Percentiles rank a stretch among this genome's conserved stretches.
Conservation (phyloP, 2,329 filamentous ascomycete genomes). For the Teratosphaeriaceae sp. region DNA sequence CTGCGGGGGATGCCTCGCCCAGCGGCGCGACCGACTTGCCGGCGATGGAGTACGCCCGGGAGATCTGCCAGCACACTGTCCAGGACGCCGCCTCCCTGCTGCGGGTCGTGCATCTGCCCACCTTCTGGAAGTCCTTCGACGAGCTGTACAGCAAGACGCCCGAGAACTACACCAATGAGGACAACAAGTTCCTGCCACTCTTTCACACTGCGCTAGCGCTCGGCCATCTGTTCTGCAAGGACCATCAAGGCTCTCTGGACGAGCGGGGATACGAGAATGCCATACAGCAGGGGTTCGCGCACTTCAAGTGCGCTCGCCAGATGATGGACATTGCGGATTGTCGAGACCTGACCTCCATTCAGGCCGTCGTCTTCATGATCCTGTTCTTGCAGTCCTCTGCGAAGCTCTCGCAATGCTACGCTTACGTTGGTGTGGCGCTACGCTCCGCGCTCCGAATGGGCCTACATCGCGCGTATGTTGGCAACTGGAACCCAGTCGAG, state of each 20-base stretch:
- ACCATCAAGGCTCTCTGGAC: slow-evolving; percentile 30
- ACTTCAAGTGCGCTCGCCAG: slow-evolving; percentile 43
- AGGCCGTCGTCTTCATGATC: slow-evolving; percentile 49
- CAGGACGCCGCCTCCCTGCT: slow-evolving; percentile 58
- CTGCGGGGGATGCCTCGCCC: slow-evolving; percentile 47
- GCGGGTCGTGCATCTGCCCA: slow-evolving; percentile 72
- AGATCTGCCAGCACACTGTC: slow-evolving; percentile 53
- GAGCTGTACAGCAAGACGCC: slow-evolving; percentile 63
- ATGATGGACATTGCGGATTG: slow-evolving; percentile 49
- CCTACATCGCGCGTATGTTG: slow-evolving; percentile 42
- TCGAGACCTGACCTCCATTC: slow-evolving; percentile 43
- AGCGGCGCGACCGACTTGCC: slow-evolving; percentile 59
- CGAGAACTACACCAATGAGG: slow-evolving; percentile 39
- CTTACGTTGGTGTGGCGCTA: slow-evolving; percentile 46
- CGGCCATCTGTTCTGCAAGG: slow-evolving; percentile 41
- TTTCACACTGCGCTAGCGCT: slow-evolving; percentile 43
- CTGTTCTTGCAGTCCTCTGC: slow-evolving; percentile 47
- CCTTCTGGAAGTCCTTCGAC: slow-evolving; percentile 72
- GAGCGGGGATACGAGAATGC: slow-evolving; percentile 38
- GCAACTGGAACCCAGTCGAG: slow-evolving; percentile 43
- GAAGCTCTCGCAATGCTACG: slow-evolving; percentile 47
- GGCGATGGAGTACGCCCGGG: slow-evolving; percentile 49
- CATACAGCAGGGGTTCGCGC: slow-evolving; percentile 45
- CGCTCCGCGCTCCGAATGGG: slow-evolving; percentile 47
- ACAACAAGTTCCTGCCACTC: slow-evolving; percentile 42